Evolutionary conservation across 1,139 yeast species (phyloP), one percentile per base, ranked within the genome.

Genomic region (Debaryomyces subglobosus): DNA sequence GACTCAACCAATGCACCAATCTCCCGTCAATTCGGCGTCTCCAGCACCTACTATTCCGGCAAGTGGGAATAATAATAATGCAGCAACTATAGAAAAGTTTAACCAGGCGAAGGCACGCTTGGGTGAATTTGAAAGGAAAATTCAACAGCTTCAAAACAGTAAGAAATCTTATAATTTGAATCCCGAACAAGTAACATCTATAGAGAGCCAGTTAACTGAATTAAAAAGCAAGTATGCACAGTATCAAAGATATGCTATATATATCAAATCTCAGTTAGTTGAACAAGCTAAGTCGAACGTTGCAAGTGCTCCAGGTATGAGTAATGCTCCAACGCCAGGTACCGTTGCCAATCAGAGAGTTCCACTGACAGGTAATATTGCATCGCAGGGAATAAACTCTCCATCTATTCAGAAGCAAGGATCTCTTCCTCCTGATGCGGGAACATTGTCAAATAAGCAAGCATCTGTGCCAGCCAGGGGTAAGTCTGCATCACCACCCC

Each of bases 61-160:
- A 5, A 21, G 23, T 6, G 13, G 6, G 3, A 43, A 63, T 8
- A 21, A 18, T n/a, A 43, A 63, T 9, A 63, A 56, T 46, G 64
- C 68, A 2, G 73, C 72, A 4, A 71, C 79, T 0, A 61, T 71
- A 12, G 79, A 75, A 50, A 66, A 70, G 39, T 75, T 71, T 59
- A 72, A 73, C 48, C 72, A 68, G 45, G 74, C 74, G n/a, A 69
- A 71, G 44, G 64, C 65, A 7, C 61, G 71, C 33, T 60, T 75
- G 29, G 66, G 63, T 41, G 81, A 76, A 44, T 72, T 79, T 48
- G 77, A 76, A 44, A 68, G 75, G 34, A 79, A 75, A 52, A 60
- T 67, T 21, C 63, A 66, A 44, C 59, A 54, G 25, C 54, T 68
- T 12, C 64, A 62, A 43, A 68, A 63, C 32, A 61, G 65, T 16